Evolutionary conservation across 345 rosid genomes (phyloP).

Genomic region (Erysimum cheiranthoides): DNA sequence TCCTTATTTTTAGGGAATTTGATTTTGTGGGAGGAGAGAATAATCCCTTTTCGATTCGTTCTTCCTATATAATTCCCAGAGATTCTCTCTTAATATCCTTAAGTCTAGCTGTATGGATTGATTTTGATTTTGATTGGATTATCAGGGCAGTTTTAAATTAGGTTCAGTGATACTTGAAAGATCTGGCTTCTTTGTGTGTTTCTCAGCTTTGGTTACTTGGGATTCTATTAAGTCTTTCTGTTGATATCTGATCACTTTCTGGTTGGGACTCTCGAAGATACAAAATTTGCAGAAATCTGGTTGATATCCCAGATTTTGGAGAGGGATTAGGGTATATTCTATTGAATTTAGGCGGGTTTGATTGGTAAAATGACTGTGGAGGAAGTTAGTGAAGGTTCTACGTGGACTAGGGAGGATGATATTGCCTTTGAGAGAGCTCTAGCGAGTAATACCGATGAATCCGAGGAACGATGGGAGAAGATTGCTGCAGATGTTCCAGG

Average conservation of each 20-base stretch:
- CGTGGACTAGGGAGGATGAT: constrained; percentile 89
- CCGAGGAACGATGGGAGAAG: constrained; percentile 64
- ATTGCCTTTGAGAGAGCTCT: constrained; percentile 91
- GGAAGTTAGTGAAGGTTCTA: constrained; percentile 64
- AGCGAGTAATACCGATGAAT: constrained; percentile 68
- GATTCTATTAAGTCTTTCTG: constrained; percentile 1
- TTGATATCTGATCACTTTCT: constrained; percentile 49
- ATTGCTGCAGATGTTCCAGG: constrained; percentile 84
- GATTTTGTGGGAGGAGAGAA: constrained; percentile 56
- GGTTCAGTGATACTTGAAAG: constrained; percentile 27
- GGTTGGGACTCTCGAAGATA: constrained; percentile 28
- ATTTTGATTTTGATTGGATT: constrained; percentile 8
- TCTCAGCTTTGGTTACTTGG: constrained; percentile 11
- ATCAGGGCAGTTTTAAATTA: not conserved
- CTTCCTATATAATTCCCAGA: not conserved
- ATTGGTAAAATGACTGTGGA: constrained; percentile 62
- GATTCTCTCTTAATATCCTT: constrained; percentile 43
- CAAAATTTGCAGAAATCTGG: constrained; percentile 35
- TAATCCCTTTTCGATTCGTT: constrained; percentile 51
- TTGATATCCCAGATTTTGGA: constrained; percentile 37
- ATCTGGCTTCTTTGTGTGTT: constrained; percentile 33
- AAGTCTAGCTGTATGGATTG: constrained; percentile 38
- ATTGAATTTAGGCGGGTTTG: constrained; percentile 28
- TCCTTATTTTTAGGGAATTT: constrained; percentile 47
- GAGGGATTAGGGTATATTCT: constrained; percentile 32